These are phyloP conservation scores for Pseudopithomyces chartarum DNA, from an alignment of 2,329 filamentous ascomycete genomes.

Conservation along the genomic window DNA sequence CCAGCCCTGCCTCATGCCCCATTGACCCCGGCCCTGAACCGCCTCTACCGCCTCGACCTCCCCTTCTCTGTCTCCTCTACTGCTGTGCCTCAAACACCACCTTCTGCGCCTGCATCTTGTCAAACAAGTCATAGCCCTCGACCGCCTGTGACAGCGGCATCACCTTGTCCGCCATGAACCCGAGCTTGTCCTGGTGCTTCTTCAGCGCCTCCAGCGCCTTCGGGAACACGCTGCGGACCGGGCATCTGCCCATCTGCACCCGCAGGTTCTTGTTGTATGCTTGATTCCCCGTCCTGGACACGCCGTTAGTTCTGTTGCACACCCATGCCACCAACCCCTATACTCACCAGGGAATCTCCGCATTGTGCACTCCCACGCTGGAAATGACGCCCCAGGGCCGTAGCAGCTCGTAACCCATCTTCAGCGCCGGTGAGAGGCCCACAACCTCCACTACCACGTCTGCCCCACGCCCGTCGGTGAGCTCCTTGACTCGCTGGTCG, in stretches of 20 bases:
- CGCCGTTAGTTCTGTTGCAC: background rate
- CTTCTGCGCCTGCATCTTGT: constrained; percentile 60
- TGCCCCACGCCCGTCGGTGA: constrained; percentile 79
- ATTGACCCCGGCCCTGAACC: background rate
- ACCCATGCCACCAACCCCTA: constrained; percentile 25
- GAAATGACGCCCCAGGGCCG: constrained; percentile 56
- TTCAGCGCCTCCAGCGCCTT: constrained; percentile 52
- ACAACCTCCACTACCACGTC: constrained; percentile 74
- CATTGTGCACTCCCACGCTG: constrained; percentile 56
- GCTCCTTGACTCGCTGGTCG: constrained; percentile 70
- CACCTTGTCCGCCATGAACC: constrained; percentile 60
- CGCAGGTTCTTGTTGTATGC: constrained; percentile 58
- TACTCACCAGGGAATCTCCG: constrained; percentile 55
- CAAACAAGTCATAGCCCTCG: constrained; percentile 59
- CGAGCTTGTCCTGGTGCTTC: constrained; percentile 56
- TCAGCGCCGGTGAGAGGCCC: constrained; percentile 53
- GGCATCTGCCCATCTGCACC: constrained; percentile 57
- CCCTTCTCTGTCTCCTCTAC: constrained; percentile 17
- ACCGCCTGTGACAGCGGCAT: constrained; percentile 57
- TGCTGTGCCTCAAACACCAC: constrained; percentile 55
- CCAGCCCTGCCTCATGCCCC: background rate
- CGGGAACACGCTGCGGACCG: constrained; percentile 56
- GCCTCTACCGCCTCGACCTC: constrained; percentile 11
- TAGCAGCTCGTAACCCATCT: constrained; percentile 55
- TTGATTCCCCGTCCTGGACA: constrained; percentile 22